Percentiles rank a stretch among this genome's conserved stretches.
Conservation (phyloP, 1,284 basidiomycete genomes). For the Singerocomus inundabilis region DNA sequence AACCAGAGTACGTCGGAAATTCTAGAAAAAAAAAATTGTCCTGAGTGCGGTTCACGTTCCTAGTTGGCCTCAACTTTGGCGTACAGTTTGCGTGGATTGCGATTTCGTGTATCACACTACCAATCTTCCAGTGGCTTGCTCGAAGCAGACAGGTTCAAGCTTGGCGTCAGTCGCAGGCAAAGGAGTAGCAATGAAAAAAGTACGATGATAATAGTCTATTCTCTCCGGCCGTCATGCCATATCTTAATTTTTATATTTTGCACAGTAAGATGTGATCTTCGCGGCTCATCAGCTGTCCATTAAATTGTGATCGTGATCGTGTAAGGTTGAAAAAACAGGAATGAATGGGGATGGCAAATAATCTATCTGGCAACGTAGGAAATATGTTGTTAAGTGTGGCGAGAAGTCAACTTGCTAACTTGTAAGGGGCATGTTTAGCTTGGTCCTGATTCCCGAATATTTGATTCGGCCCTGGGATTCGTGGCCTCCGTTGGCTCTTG, state of each 20-base stretch:
- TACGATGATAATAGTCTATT: no score
- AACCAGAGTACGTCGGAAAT: conserved; percentile 47
- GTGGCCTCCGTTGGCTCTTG: conserved; percentile 30
- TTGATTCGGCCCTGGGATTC: conserved; percentile 24
- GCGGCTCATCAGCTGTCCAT: conserved; percentile 9
- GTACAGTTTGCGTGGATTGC: conserved; percentile 55
- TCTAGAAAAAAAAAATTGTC: background rate
- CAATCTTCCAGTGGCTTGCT: conserved; percentile 43
- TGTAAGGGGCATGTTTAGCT: conserved; percentile 12
- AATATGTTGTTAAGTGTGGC: conserved; percentile 16
- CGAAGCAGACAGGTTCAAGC: conserved; percentile 32
- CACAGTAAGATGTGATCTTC: background rate
- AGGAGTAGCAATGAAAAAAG: conserved; percentile 2
- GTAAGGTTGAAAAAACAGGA: conserved; percentile 13
- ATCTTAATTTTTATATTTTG: background rate
- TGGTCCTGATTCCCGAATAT: conserved; percentile 21
- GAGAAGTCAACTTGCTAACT: background rate
- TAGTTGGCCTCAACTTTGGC: conserved; percentile 61
- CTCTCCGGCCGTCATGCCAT: no score
- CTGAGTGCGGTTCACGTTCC: conserved; percentile 7
- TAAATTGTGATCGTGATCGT: conserved; percentile 14
- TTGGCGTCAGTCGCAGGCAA: conserved; percentile 22
- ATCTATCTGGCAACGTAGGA: conserved; percentile 19
- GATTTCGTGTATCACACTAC: conserved; percentile 51
- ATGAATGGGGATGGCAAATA: conserved; percentile 24